Evolutionary conservation across 2,329 filamentous ascomycete species (phyloP).

Genomic region (Rhytidhysteron rufulum): DNA sequence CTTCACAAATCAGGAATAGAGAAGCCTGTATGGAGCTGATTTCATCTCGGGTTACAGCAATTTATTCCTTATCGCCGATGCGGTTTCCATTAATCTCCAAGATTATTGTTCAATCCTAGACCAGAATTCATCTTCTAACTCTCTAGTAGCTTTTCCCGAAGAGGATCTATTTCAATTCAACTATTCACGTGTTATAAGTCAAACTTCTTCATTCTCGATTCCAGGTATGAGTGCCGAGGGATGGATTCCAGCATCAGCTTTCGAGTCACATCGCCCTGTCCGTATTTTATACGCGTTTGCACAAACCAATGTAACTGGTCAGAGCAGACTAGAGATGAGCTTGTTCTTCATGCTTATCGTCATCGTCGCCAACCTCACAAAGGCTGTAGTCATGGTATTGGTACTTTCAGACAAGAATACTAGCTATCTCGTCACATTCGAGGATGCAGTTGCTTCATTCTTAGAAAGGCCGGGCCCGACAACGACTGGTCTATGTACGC

Average conservation of each 20-base stretch:
- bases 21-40: slow-evolving; percentile 1
- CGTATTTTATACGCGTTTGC: slow-evolving; percentile 9
- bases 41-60: slow-evolving; percentile 9
- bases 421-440: slow-evolving; percentile 15
- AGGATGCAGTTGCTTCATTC: slow-evolving; percentile 15
- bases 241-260: neutral
- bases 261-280: neutral
- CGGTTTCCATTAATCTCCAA: slow-evolving; percentile 1
- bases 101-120: neutral
- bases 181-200: no score
- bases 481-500: slow-evolving; percentile 1
- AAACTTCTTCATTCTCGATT: neutral
- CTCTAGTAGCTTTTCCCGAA: neutral
- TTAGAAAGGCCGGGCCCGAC: slow-evolving; percentile 10
- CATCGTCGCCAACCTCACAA: slow-evolving; percentile 15
- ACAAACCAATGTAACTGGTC: neutral
- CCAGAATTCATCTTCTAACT: neutral
- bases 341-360: slow-evolving; percentile 15
- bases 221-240: neutral
- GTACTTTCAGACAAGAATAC: slow-evolving; percentile 7
- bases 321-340: slow-evolving; percentile 14
- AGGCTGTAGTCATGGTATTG: slow-evolving; percentile 12
- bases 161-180: no score
- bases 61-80: slow-evolving; percentile 9
- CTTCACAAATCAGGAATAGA: slow-evolving; percentile 2